Base-by-base conservation (phyloP, 2,329 filamentous ascomycete species). In the Decorospora gaudefroyi region DNA sequence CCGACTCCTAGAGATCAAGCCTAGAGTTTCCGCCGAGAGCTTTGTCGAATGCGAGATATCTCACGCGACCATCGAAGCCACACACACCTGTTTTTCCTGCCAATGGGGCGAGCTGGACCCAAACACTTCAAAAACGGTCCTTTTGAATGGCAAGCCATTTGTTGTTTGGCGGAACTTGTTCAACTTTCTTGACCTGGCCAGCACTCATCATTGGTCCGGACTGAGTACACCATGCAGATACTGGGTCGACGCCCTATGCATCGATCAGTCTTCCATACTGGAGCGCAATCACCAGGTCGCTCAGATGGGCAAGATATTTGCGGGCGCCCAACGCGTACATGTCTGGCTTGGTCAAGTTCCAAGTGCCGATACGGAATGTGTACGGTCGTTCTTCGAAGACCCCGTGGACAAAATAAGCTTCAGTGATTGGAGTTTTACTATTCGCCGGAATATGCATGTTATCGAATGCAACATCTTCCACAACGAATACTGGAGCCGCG, bases 291-390 rank as follows among this genome's bases (percentile, higher is more conserved):
- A 43, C 16, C 53, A 57, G 22, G 42, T 57, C 12, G 23, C 35
- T 4, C 42, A 53, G 10, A 57, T 57, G 53, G 49, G 45, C 4
- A 17, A 31, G 4, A 50, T 53, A 1, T 57, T 45, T n/a, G 30
- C 39, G 3, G 13, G 15, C 2, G 43, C 48, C 4, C 31, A 15
- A 12, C 13, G 16, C 6, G 44, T 48, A 2, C 33, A 43, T 17
- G 16, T 47, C 1, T 51, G 47, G 47, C 38, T 46, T 15, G 46
- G 46, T n/a, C n/a, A n/a, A n/a, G n/a, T n/a, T n/a, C n/a, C n/a
- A n/a, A n/a, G n/a, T n/a, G n/a, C n/a, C n/a, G n/a, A n/a, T n/a
- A n/a, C n/a, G n/a, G n/a, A n/a, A n/a, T n/a, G n/a, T n/a, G n/a
- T n/a, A n/a, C n/a, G n/a, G n/a, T n/a, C n/a, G n/a, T n/a, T n/a